These are phyloP conservation scores for Fraxinus platypoda DNA, from an alignment of 305 asterid species.

Conservation along the genomic window DNA sequence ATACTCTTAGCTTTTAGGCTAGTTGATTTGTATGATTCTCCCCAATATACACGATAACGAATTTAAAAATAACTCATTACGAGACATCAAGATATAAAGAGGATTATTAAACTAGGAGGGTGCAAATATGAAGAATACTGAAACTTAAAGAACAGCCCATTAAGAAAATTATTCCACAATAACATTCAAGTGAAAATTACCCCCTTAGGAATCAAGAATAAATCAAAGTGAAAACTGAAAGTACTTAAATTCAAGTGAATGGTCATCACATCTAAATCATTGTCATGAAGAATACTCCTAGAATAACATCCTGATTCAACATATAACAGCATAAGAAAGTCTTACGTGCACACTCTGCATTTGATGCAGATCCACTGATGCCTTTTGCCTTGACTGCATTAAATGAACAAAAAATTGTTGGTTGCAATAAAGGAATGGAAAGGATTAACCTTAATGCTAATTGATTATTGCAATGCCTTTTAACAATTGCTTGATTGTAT, in stretches of 20 bases:
- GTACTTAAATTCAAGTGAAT: neutral
- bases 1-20: neutral
- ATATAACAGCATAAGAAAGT: conserved; percentile 17
- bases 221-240: conserved; percentile 1
- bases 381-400: conserved; percentile 89
- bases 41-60: neutral
- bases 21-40: neutral
- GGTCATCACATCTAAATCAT: neutral
- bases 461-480: neutral
- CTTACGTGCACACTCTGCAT: conserved; percentile 87
- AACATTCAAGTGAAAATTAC: neutral
- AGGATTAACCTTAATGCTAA: neutral
- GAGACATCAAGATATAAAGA: neutral
- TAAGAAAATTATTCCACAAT: neutral
- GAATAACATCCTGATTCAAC: conserved; percentile 4
- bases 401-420: conserved; percentile 4
- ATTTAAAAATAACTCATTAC: neutral
- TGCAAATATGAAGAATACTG: neutral
- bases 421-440: conserved; percentile 5
- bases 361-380: conserved; percentile 69
- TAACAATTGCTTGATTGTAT: neutral
- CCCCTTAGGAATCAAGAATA: neutral
- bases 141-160: neutral
- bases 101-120: neutral
- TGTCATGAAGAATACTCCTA: conserved; percentile 3